A percentile compares a stretch with the other conserved stretches of the same genome.
phyloP scores from a whole-genome alignment of 202 grass and related monocot species.

The Panicum virgatum region DNA sequence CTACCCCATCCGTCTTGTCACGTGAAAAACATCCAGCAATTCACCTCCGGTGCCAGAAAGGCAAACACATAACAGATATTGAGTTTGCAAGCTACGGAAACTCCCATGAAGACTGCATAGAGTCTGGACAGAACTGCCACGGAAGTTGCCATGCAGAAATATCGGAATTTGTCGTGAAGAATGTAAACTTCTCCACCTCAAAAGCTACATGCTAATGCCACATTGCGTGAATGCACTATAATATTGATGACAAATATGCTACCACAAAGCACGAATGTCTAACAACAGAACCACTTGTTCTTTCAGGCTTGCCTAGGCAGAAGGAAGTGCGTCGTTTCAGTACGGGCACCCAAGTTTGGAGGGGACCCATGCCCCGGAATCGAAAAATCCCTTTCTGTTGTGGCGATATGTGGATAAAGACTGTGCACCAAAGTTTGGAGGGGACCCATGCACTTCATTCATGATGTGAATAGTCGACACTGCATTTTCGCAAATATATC shows the following conservation, averaged over 20 bases:
- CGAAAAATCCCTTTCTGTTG: conserved; percentile 52
- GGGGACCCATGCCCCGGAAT: conserved; percentile 45
- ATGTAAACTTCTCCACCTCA: conserved; percentile 34
- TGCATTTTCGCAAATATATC: neutral
- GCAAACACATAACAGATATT: conserved; percentile 43
- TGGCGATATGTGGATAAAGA: conserved; percentile 50
- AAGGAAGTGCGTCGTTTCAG: conserved; percentile 45
- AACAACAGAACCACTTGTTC: neutral
- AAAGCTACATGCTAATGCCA: neutral
- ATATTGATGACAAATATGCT: neutral
- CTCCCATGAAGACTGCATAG: conserved; percentile 29
- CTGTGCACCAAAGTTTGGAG: too few species aligned
- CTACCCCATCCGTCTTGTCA: conserved; percentile 37
- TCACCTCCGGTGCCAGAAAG: conserved; percentile 50
- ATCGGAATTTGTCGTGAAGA: conserved; percentile 41
- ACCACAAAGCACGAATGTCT: neutral
- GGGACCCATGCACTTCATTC: neutral
- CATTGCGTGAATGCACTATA: neutral
- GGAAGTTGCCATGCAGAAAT: conserved; percentile 48
- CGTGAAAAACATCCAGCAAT: conserved; percentile 37
- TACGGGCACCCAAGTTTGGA: conserved; percentile 36
- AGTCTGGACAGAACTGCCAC: conserved; percentile 12
- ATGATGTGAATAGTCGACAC: neutral
- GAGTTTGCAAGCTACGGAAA: conserved; percentile 65
- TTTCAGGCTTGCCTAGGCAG: conserved; percentile 58